Conservation (phyloP, 176 grass and related monocot species). For the Ananas comosus region DNA sequence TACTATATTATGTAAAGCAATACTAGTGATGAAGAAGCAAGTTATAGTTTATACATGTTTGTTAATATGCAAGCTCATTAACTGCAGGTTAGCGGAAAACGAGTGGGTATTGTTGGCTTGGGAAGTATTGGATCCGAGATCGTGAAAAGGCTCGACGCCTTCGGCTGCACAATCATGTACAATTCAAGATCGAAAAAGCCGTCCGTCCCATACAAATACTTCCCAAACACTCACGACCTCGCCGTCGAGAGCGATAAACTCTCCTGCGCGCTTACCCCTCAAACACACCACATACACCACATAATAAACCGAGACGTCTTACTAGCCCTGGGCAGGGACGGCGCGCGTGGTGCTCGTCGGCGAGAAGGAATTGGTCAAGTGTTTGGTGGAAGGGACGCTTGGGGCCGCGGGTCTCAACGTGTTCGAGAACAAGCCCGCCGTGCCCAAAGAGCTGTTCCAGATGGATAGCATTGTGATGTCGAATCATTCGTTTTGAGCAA, state of each 20-base stretch:
- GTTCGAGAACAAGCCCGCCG: constrained; percentile 32
- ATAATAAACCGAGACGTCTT: constrained; percentile 36
- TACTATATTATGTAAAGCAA: background rate
- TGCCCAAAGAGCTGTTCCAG: constrained; percentile 26
- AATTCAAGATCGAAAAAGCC: constrained; percentile 26
- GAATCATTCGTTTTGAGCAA: constrained; percentile 37
- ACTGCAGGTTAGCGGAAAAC: constrained; percentile 37
- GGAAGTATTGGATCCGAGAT: constrained; percentile 42
- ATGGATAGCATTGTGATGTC: constrained; percentile 63
- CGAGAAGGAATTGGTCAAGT: constrained; percentile 27
- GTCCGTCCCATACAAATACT: constrained; percentile 13
- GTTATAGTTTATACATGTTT: background rate
- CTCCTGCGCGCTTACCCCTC: constrained; percentile 22
- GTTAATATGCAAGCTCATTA: background rate
- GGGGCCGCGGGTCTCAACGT: constrained; percentile 46
- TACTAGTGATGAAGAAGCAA: background rate
- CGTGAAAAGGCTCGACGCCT: constrained; percentile 39
- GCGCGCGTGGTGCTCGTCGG: constrained; percentile 32
- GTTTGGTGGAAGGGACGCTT: constrained; percentile 20
- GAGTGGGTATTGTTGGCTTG: constrained; percentile 49
- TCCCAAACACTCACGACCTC: background rate
- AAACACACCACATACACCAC: constrained; percentile 34
- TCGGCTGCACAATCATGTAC: constrained; percentile 40
- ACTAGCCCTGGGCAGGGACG: constrained; percentile 29
- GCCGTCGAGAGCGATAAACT: constrained; percentile 27